These are phyloP conservation scores for Trichoderma parareesei DNA, from an alignment of 495 filamentous ascomycete genomes.

Conservation along the genomic window DNA sequence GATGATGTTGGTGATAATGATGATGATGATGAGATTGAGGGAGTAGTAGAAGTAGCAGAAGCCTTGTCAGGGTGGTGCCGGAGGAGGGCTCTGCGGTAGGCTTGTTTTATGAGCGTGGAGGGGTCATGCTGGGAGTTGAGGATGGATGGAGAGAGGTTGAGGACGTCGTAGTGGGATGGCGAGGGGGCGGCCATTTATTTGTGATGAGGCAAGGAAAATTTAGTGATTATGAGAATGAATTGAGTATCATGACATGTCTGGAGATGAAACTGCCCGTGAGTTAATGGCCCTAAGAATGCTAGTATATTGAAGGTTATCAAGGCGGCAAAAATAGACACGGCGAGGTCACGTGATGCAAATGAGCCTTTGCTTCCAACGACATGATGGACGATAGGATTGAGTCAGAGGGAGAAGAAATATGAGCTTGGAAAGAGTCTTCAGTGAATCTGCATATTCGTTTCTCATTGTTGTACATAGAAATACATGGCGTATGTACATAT, in stretches of 20 bases:
- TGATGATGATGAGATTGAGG: constrained; percentile 14
- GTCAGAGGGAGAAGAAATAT: background rate
- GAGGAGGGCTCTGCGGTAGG: constrained; percentile 73
- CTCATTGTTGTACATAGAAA: constrained; percentile 23
- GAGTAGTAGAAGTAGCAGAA: background rate
- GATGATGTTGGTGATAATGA: background rate
- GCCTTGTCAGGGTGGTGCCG: constrained; percentile 76
- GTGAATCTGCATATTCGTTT: constrained; percentile 15
- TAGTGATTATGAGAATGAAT: no score
- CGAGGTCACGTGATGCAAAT: background rate
- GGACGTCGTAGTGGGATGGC: constrained; percentile 37
- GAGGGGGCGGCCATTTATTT: constrained; percentile 13
- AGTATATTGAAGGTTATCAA: background rate
- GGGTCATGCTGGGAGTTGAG: constrained; percentile 23
- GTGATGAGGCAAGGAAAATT: background rate
- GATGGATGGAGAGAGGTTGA: constrained; percentile 31
- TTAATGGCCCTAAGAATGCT: background rate
- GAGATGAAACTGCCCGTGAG: no score
- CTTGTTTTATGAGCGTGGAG: constrained; percentile 49
- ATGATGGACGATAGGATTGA: background rate
- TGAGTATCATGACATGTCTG: no score
- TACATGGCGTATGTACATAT: constrained; percentile 16
- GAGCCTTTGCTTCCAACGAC: constrained; percentile 6
- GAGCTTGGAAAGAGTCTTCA: background rate
- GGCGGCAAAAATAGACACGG: background rate